Evolutionary conservation across 129 eudicot species (phyloP).

Genomic region (Chrysanthemum seticuspe): DNA sequence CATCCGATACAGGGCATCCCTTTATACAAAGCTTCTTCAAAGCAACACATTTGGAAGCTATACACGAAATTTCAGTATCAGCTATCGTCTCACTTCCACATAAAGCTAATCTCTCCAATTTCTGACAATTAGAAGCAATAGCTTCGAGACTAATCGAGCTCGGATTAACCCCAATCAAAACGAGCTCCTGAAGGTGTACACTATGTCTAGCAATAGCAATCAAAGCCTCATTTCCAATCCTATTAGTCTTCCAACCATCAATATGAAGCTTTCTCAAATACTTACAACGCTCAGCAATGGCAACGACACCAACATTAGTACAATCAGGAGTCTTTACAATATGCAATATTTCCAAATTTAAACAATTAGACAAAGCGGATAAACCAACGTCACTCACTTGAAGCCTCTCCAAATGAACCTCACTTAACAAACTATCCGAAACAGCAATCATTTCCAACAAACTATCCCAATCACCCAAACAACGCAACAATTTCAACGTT

Average conservation of each 20-base stretch:
- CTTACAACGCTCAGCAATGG: constrained; percentile 33
- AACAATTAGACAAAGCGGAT: constrained; percentile 33
- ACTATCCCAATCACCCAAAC: constrained; percentile 66
- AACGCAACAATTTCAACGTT: constrained; percentile 50
- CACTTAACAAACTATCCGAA: constrained; percentile 23
- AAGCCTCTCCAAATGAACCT: constrained; percentile 36
- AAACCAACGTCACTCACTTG: constrained; percentile 38
- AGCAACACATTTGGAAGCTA: constrained; percentile 45
- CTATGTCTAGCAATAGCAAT: constrained; percentile 35
- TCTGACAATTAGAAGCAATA: constrained; percentile 39
- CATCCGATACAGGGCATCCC: constrained; percentile 46
- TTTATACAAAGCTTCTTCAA: constrained; percentile 50
- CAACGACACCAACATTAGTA: constrained; percentile 28
- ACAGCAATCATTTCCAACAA: constrained; percentile 36
- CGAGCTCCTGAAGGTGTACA: constrained; percentile 38
- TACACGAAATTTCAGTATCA: constrained; percentile 44
- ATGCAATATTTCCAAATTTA: constrained; percentile 35
- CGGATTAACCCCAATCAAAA: constrained; percentile 40
- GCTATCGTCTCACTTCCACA: constrained; percentile 50
- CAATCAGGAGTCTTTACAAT: constrained; percentile 43
- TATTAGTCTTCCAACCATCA: constrained; percentile 45
- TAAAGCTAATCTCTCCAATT: constrained; percentile 38
- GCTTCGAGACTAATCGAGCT: constrained; percentile 34
- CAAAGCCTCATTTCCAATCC: constrained; percentile 40
- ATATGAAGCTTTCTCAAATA: constrained; percentile 40